phyloP scores from a whole-genome alignment of 2,329 filamentous ascomycete species.

The Diaporthe vexans region DNA sequence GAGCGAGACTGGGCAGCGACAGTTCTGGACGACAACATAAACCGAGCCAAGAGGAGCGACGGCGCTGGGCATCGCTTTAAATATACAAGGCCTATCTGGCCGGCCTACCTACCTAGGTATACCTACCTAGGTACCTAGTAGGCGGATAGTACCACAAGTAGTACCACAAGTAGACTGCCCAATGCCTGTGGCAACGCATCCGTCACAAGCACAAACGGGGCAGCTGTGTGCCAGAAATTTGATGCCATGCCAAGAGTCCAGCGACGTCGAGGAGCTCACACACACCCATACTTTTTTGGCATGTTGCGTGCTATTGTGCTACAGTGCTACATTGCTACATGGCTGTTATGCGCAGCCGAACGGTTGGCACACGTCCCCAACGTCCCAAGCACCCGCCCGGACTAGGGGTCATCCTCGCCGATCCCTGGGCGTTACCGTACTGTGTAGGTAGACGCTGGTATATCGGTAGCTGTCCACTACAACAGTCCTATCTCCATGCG shows the following conservation, averaged over 20 bases:
- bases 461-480: too few species aligned
- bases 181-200: constrained; percentile 1
- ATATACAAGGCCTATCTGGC: neutral
- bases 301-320: constrained; percentile 4
- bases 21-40: neutral
- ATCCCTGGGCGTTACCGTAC: too few species aligned
- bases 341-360: neutral
- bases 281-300: constrained; percentile 8
- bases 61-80: constrained; percentile 26
- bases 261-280: constrained; percentile 21
- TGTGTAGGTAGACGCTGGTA: too few species aligned
- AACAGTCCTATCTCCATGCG: constrained; percentile 10
- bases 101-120: neutral
- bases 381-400: constrained; percentile 1
- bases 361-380: neutral
- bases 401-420: constrained; percentile 24
- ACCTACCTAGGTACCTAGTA: too few species aligned
- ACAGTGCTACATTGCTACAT: too few species aligned
- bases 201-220: constrained; percentile 1
- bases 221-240: constrained; percentile 8
- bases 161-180: too few species aligned
- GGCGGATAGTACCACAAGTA: too few species aligned
- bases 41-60: constrained; percentile 15
- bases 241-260: constrained; percentile 23
- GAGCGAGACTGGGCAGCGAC: too few species aligned